Evolutionary conservation across 306 rosid genomes (phyloP), one percentile per base, ranked within the genome.

Genomic region (Lupinus albus): DNA sequence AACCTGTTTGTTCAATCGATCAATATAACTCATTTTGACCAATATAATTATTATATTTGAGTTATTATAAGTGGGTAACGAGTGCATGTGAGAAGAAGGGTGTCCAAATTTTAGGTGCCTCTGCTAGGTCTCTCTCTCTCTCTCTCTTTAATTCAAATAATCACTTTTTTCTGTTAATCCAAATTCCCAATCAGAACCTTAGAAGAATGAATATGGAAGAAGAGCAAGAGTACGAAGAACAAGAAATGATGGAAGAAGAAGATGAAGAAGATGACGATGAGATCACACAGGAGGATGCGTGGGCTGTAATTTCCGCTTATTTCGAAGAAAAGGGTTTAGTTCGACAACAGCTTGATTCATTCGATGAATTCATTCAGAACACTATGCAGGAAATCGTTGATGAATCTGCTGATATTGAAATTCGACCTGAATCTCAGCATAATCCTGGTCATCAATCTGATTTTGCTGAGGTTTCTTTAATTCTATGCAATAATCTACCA

Each of bases 351-450:
- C 91, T 93, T 0, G 98, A 89, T 53, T 93, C 98, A 3, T 93
- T 93, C 83, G 97, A 93, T 49, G 96, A 93, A 84, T 93, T 93
- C 79, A 93, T 93, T 13, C 98, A 89, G 68, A 93, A 89, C 50
- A 93, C 97, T 2, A 89, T 93, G 98, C 98, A 89, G 80, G 98
- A 93, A 76, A 93, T 93, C 7, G 98, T 93, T 7, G 98, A 89
- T 28, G 97, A 93, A 60, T 86, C 97, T 0, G 89, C 97, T 1
- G 97, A 89, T 47, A 93, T 93, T 10, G 98, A 93, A 85, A 93
- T 93, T 78, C 93, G 97, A 5, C 97, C 98, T 0, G 97, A 89
- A 64, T 88, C 97, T 0, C 98, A 93, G 84, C 98, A 93, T 17
- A 93, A 93, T 64, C 98, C 98, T 0, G 98, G 97, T 25, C 95